Evolutionary conservation across 73 alveolate species (phyloP), one percentile per base, ranked within the genome.

Genomic region (Uronychia binucleata): DNA sequence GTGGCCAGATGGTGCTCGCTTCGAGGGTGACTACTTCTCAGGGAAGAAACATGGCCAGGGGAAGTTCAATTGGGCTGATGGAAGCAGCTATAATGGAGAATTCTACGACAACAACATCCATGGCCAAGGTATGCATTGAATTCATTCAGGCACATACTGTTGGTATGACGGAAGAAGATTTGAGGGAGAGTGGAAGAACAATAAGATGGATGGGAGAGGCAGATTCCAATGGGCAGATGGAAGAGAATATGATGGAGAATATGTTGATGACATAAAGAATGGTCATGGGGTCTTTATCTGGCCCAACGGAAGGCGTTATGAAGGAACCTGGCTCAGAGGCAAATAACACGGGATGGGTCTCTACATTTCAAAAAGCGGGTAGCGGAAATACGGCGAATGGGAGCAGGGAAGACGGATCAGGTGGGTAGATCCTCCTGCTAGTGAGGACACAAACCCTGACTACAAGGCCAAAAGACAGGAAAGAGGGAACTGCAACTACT

Each of bases 31-130:
- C 79, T 83, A 79, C 85, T 75, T 79, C 58, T 84, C 84, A 33
- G 94, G 94, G 33, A 29, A 30, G 33, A 89, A 79, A 75, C 85
- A 89, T 33, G 94, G 94, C 26, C 78, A 84, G 8, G 94, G 94
- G 26, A 75, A 85, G 29, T 89, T 77, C 85, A 35, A 27, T 57
- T 83, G 91, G 92, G 34, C 13, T 1, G 94, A 89, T 89, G 88
- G 88, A 0, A 57, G 90, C 27, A 78, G 28, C 58, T 89, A 89
- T 83, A 75, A 59, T 76, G 94, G 94, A 34, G 92, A 89, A 83
- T 89, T 82, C 84, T 76, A 77, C 79, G 60, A 83, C 80, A 79
- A 89, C 80, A 34, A 57, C 33, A 59, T 89, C 34, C 87, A 89
- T 83, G 94, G 94, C 30, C 78, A 83, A 67, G 83, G n/a, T n/a